These are phyloP conservation scores for Scenedesmus sp. DNA, from an alignment of 163 green algal genomes.

Conservation along the genomic window DNA sequence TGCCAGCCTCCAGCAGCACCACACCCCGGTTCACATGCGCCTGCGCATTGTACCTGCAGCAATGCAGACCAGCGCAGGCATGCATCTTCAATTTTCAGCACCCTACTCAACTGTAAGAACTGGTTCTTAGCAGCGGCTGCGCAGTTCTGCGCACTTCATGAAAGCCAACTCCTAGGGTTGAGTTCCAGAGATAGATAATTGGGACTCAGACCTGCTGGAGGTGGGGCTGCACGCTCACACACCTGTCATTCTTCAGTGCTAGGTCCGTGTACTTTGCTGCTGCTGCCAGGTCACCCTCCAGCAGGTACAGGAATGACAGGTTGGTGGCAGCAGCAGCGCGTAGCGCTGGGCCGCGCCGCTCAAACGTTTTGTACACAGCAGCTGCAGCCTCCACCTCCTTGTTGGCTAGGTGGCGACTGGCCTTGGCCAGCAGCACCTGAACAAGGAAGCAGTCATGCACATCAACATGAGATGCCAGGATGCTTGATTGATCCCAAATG, in stretches of 20 bases:
- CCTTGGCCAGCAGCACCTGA: slow-evolving; percentile 79
- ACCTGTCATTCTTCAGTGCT: slow-evolving; percentile 79
- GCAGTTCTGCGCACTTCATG: no score
- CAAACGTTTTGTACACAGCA: slow-evolving; percentile 85
- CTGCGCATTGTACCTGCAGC: slow-evolving; percentile 52
- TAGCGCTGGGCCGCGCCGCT: slow-evolving; percentile 73
- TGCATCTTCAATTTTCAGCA: no score
- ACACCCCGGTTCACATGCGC: slow-evolving; percentile 57
- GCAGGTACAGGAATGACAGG: slow-evolving; percentile 85
- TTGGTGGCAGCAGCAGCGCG: slow-evolving; percentile 84
- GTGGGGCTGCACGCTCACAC: neutral
- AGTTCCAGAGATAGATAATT: no score
- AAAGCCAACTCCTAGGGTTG: no score
- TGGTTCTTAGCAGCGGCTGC: no score
- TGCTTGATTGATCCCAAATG: no score
- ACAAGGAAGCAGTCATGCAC: neutral
- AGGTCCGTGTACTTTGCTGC: slow-evolving; percentile 84
- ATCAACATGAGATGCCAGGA: neutral
- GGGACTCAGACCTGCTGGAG: no score
- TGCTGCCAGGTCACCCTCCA: slow-evolving; percentile 79
- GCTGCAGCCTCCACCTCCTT: slow-evolving; percentile 83
- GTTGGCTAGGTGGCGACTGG: slow-evolving; percentile 71
- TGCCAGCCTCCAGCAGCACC: slow-evolving; percentile 57
- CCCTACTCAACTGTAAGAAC: no score
- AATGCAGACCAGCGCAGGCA: neutral